Evolutionary conservation across 2,329 filamentous ascomycete genomes (phyloP).

Genomic region (Cytospora leucostoma): DNA sequence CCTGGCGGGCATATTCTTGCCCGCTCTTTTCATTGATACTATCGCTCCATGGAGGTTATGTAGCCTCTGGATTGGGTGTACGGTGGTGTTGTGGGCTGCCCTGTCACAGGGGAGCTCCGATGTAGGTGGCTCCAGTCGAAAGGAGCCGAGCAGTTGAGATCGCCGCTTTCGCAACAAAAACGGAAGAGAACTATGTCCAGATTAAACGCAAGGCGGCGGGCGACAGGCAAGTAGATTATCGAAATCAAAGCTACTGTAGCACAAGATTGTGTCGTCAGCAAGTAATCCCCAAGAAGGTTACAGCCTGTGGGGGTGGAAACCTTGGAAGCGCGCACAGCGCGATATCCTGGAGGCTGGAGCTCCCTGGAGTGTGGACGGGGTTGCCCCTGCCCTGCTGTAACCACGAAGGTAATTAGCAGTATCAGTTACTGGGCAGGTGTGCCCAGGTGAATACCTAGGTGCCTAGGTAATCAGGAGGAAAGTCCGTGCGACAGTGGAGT

Average conservation of each 20-base stretch:
- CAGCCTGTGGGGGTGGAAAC: conserved; percentile 20
- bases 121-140: background rate
- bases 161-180: background rate
- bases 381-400: too few relatives aligned
- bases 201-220: background rate
- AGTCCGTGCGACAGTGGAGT: background rate
- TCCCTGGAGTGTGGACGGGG: background rate
- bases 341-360: conserved; percentile 4
- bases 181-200: background rate
- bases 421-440: too few relatives aligned
- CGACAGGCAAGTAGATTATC: background rate
- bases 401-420: too few relatives aligned
- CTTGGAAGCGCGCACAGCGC: conserved; percentile 16
- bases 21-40: conserved; percentile 30
- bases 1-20: conserved; percentile 29
- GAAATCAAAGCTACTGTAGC: conserved; percentile 1
- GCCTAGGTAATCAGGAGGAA: background rate
- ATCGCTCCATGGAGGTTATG: conserved; percentile 24
- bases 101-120: background rate
- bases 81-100: conserved; percentile 1
- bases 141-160: background rate
- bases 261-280: conserved; percentile 2
- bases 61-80: background rate
- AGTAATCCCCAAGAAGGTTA: background rate
- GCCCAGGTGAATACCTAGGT: too few relatives aligned